Conservation (phyloP, 371 early-diverging fungal genomes). For the Batrachochytrium dendrobatidis region DNA sequence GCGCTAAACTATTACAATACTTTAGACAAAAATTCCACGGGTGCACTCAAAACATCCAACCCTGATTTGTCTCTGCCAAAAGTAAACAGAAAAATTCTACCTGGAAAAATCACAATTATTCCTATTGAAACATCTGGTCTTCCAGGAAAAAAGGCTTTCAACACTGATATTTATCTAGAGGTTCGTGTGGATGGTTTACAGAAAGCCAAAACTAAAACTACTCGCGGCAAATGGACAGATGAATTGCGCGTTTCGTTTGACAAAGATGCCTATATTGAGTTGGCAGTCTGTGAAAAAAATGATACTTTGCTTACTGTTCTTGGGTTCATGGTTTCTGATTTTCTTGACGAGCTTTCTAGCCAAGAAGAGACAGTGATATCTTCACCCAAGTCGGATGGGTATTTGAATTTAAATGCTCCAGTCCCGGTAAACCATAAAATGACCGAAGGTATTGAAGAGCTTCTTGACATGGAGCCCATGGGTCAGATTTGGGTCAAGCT, state of each 20-base stretch:
- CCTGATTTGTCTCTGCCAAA: no score
- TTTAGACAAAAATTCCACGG: no score
- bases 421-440: no score
- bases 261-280: slow-evolving; percentile 86
- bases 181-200: slow-evolving; percentile 77
- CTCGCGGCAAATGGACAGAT: slow-evolving; percentile 71
- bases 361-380: neutral
- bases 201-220: slow-evolving; percentile 63
- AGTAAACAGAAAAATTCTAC: no score
- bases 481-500: slow-evolving; percentile 75
- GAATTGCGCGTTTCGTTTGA: slow-evolving; percentile 75
- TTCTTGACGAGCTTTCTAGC: slow-evolving; percentile 20
- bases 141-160: slow-evolving; percentile 23
- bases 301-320: slow-evolving; percentile 31
- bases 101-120: slow-evolving; percentile 30
- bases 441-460: slow-evolving; percentile 28
- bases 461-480: slow-evolving; percentile 88
- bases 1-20: no score
- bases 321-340: slow-evolving; percentile 40
- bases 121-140: slow-evolving; percentile 27
- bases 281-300: slow-evolving; percentile 63
- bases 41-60: no score
- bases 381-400: neutral
- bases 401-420: neutral
- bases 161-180: slow-evolving; percentile 58